Base-by-base conservation (phyloP, 2,329 filamentous ascomycete genomes). In the Cercospora zeae-maydis region DNA sequence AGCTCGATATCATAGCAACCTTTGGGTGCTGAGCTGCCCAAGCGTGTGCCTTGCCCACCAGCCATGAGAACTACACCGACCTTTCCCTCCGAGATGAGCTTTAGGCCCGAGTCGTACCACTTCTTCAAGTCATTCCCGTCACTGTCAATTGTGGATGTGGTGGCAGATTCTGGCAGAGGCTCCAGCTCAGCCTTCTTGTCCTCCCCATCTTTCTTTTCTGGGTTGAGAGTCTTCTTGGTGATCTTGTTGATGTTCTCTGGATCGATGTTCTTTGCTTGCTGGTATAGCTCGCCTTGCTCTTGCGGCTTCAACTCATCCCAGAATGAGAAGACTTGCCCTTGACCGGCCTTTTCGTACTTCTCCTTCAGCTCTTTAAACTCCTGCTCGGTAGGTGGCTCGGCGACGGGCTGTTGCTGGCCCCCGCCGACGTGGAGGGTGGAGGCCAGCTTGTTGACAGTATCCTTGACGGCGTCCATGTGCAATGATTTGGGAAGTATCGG, bases 1-100 rank as follows among this genome's bases (percentile, higher is more conserved):
- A 99, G 85, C 16, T 92, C 92, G 77, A 99, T 98, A 75, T 99
- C 89, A 79, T 91, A 99, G 84, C 93, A 98, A 62, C 95, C 95
- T 83, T 99, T 99, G 70, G 95, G 95, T 16, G 89, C 93, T 62
- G 92, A 95, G 82, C 92, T 97, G 70, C 95, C 95, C 67, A 99
- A 81, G 66, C 95, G 86, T 66, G 95, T 99, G 67, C 95, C 95
- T 81, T 99, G 95, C 34, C 95, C 95, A 75, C 95, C 95, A 63
- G 95, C 95, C 91, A 99, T 96, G 73, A 99, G 85, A 57, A 99
- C 92, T 16, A 99, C 95, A 33, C 87, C 88, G 52, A 90, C 88
- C 74, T 88, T 85, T 78, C 88, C 88, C 69, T 86, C 80, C 6
- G 86, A 83, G 67, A 90, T 87, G 71, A 87, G 76, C 71, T 86